Percentiles rank a stretch among this genome's conserved stretches.
Evolutionary conservation across 108 stramenopile genomes (phyloP).

Genomic region (Fragilaria crotonensis): DNA sequence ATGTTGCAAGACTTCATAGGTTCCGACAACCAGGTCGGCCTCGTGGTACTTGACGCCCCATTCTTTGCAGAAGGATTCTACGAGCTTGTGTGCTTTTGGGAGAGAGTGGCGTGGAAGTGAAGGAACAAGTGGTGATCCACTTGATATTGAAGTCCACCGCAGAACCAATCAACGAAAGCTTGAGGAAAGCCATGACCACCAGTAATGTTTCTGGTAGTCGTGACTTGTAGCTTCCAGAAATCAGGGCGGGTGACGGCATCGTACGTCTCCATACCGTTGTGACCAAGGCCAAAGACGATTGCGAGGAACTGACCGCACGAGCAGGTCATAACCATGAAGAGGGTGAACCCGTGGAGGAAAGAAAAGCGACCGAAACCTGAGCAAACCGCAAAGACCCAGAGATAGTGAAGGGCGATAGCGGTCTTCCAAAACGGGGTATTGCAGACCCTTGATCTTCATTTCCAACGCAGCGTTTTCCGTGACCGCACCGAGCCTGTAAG

Average conservation of each 20-base stretch:
- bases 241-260: conserved; percentile 93
- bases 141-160: conserved; percentile 97
- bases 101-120: conserved; percentile 94
- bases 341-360: conserved; percentile 41
- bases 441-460: conserved; percentile 64
- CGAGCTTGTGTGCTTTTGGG: conserved; percentile 78
- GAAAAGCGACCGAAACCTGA: conserved; percentile 75
- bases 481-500: conserved; percentile 81
- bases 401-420: conserved; percentile 77
- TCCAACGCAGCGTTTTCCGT: conserved; percentile 79
- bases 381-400: conserved; percentile 67
- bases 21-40: conserved; percentile 73
- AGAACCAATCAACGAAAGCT: conserved; percentile 97
- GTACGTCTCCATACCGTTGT: conserved; percentile 99
- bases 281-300: conserved; percentile 97
- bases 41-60: conserved; percentile 94
- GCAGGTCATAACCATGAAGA: conserved; percentile 74
- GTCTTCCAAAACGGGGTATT: conserved; percentile 74
- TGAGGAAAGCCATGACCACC: conserved; percentile 90
- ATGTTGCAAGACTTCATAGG: conserved; percentile 73
- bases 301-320: conserved; percentile 92
- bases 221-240: conserved; percentile 99
- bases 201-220: conserved; percentile 96
- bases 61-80: conserved; percentile 94
- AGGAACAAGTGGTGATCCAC: conserved; percentile 99